Base-by-base conservation (phyloP, 2,329 filamentous ascomycete genomes). In the Phoma sp. region DNA sequence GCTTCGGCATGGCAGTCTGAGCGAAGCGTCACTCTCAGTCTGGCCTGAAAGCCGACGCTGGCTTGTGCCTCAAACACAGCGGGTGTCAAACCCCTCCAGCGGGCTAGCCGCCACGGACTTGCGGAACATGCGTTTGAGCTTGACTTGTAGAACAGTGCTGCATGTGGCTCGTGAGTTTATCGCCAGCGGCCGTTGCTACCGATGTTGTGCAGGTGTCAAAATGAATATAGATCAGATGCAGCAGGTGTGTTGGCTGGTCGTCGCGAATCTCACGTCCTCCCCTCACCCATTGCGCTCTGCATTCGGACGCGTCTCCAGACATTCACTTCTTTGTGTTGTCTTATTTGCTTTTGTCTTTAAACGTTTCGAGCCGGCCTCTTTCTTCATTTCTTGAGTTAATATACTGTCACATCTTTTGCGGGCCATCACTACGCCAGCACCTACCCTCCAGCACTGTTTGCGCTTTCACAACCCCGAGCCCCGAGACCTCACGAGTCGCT, bases 291-390 rank as follows among this genome's bases (percentile, higher is more conserved):
- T 58, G 56, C 58, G 52, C 43, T 39, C 55, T 53, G 55, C 52
- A 49, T 37, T 18, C 32, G 40, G 41, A 39, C 29, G 18, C 48
- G 32, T 44, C 46, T 14, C 13, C n/a, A 25, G 9, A 45, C 50
- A 29, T 49, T 62, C 32, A 47, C 52, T 46, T 43, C 38, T 55
- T 18, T 51, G 40, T 59, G 24, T 58, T 61, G 41, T 45, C 29
- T 53, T 33, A 37, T 60, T 63, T 45, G 14, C 38, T 47, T 44
- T 52, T 59, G 44, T 61, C 30, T 18, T 18, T 18, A 1, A 65
- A 64, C 59, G 55, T 29, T 52, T 65, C 39, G 69, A 73, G 68
- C 70, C 58, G 69, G 64, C 51, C 70, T 72, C 68, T 67, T 70
- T 61, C 42, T 43, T 68, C 43, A 58, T 59, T 54, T 52, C 43